Conservation (phyloP, 2,329 filamentous ascomycete species). For the Aureobasidium leucospermi region DNA sequence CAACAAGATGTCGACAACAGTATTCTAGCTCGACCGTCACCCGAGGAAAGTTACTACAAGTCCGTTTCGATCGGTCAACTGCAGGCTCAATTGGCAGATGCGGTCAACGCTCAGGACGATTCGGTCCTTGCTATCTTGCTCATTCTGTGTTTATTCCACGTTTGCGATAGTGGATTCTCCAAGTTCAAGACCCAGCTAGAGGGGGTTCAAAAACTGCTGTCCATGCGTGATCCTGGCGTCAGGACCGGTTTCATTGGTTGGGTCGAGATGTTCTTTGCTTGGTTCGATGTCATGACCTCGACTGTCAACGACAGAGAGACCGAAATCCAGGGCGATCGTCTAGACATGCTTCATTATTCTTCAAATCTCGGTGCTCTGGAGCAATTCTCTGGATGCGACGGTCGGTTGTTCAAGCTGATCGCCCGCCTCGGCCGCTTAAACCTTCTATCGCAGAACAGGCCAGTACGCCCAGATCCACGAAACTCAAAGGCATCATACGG, state of each 20-base stretch:
- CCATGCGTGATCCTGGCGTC: conserved; percentile 60
- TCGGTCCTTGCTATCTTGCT: conserved; percentile 82
- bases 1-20: conserved; percentile 20
- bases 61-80: conserved; percentile 74
- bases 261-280: conserved; percentile 90
- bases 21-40: conserved; percentile 43
- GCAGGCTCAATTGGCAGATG: conserved; percentile 76
- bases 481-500: conserved; percentile 6
- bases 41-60: conserved; percentile 78
- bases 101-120: conserved; percentile 68
- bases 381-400: conserved; percentile 82
- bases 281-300: conserved; percentile 88
- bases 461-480: conserved; percentile 33
- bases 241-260: conserved; percentile 65
- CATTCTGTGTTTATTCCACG: conserved; percentile 83
- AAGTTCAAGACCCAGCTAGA: conserved; percentile 92
- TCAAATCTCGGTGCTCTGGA: conserved; percentile 68
- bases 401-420: conserved; percentile 77
- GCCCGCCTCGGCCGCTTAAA: conserved; percentile 78
- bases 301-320: conserved; percentile 88
- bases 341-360: conserved; percentile 57
- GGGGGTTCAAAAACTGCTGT: conserved; percentile 82
- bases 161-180: conserved; percentile 86
- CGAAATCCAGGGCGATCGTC: conserved; percentile 58
- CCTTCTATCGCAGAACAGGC: conserved; percentile 64